Base-by-base conservation (phyloP, 768 basidiomycete species). In the Panus rudis region DNA sequence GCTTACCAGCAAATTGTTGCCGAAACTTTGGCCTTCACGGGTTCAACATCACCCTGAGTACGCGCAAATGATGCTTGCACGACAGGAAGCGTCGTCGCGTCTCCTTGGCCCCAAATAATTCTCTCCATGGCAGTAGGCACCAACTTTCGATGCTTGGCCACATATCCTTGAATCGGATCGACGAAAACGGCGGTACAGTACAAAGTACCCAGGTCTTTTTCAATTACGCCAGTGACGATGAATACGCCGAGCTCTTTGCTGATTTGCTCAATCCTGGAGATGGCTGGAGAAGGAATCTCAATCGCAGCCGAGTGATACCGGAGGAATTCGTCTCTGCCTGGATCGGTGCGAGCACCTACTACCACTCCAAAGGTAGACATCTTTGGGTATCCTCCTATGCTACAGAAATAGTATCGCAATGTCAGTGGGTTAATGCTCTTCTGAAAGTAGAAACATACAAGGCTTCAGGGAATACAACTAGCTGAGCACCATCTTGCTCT, bases 91-190 rank as follows among this genome's bases (percentile, higher is more conserved):
- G 77, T 76, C 8, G 64, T 65, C 7, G 70, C 73, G 46, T 79
- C 71, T 1, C 81, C 80, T 46, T 68, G 68, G 3, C 78, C 78
- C 81, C 81, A 84, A 25, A 83, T 69, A 12, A 78, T 54, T 20
- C 79, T 63, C 53, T 84, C 82, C 39, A 63, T 49, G 0, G 66
- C 81, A 6, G 82, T 84, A 2, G 81, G 81, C 52, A 78, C 63
- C 19, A 83, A 53, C 62, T 83, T 83, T 13, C 81, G 69, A 54
- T 81, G 77, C 54, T 80, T 80, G 27, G 66, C 77, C n/a, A 81
- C 55, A 21, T 70, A 65, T 2, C 79, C 79, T 32, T 67, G 50
- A 14, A 50, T 46, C 0, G 79, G 76, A 50, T 75, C 70, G 19
- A 80, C 67, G 55, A 79, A 80, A 16, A 79, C 63, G 7, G 58